Percentiles rank a stretch among this genome's conserved stretches.
phyloP scores from a whole-genome alignment of 2,329 filamentous ascomycete species.

The Sporothrix euskadiensis region DNA sequence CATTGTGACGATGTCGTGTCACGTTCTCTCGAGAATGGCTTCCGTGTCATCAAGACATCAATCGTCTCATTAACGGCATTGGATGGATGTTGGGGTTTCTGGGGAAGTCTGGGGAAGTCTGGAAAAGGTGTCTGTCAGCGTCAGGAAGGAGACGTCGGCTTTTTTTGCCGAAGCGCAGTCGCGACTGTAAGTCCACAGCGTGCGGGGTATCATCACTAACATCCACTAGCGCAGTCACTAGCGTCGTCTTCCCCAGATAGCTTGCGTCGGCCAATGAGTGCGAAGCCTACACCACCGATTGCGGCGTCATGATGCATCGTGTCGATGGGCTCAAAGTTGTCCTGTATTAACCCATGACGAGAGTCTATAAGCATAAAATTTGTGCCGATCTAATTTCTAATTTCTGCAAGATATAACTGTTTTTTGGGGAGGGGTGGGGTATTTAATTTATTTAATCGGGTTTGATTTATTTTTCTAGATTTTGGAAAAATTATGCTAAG shows the following conservation, averaged over 20 bases:
- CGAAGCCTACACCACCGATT: background rate
- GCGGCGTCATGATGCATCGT: background rate
- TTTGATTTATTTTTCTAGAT: too few relatives aligned
- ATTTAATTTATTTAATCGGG: too few relatives aligned
- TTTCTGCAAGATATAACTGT: too few relatives aligned
- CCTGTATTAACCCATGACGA: background rate
- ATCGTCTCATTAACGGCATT: background rate
- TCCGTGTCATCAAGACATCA: background rate
- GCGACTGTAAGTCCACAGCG: background rate
- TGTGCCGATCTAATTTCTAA: too few relatives aligned
- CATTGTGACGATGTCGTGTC: conserved; percentile 4
- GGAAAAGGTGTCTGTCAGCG: background rate
- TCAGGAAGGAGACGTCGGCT: background rate
- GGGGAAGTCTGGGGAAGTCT: background rate
- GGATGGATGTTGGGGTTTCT: background rate
- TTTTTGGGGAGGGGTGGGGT: too few relatives aligned
- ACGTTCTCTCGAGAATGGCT: background rate
- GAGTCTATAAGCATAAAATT: too few relatives aligned
- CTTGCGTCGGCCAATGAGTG: background rate
- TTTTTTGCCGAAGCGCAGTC: background rate
- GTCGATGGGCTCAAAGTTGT: background rate
- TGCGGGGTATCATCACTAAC: background rate
- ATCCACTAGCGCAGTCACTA: background rate
- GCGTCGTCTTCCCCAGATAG: conserved; percentile 8
- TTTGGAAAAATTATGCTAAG: too few relatives aligned